Percentiles rank a stretch among this genome's conserved stretches.
These are phyloP conservation scores for Emericellopsis atlantica DNA, from an alignment of 2,329 filamentous ascomycete genomes.

Conservation along the genomic window DNA sequence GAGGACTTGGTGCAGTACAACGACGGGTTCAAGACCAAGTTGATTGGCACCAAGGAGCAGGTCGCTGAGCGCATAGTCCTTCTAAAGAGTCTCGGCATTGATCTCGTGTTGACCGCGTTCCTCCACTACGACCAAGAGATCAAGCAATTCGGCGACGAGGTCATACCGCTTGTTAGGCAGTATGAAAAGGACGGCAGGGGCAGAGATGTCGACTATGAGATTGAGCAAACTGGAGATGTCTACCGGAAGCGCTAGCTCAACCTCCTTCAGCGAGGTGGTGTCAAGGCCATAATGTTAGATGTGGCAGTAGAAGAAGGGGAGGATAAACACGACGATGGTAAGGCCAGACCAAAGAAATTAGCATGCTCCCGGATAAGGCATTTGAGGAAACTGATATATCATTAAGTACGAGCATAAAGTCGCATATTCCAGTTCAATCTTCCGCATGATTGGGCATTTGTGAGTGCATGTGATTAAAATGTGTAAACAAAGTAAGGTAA, in stretches of 20 bases:
- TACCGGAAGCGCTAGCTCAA: background rate
- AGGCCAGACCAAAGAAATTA: too few relatives aligned
- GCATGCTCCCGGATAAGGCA: too few relatives aligned
- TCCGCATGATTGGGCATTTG: too few relatives aligned
- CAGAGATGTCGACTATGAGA: background rate
- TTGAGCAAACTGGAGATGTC: background rate
- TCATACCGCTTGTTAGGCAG: background rate
- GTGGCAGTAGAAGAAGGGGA: too few relatives aligned
- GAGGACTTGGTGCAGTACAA: constrained; percentile 42
- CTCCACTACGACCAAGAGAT: constrained; percentile 41
- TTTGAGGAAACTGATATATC: too few relatives aligned
- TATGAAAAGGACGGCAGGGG: background rate
- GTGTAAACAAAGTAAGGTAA: too few relatives aligned
- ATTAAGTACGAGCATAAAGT: too few relatives aligned
- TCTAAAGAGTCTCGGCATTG: constrained; percentile 8
- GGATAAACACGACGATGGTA: too few relatives aligned
- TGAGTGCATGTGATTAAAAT: too few relatives aligned
- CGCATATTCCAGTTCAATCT: too few relatives aligned
- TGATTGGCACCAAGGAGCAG: constrained; percentile 37
- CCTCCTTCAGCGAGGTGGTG: too few relatives aligned
- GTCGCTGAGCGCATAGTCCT: constrained; percentile 32
- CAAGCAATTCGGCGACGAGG: background rate
- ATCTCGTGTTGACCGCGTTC: constrained; percentile 20
- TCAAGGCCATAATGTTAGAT: too few relatives aligned
- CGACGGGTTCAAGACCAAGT: constrained; percentile 41